phyloP scores from a whole-genome alignment of 129 eudicot species.

The Solidago caesia region DNA sequence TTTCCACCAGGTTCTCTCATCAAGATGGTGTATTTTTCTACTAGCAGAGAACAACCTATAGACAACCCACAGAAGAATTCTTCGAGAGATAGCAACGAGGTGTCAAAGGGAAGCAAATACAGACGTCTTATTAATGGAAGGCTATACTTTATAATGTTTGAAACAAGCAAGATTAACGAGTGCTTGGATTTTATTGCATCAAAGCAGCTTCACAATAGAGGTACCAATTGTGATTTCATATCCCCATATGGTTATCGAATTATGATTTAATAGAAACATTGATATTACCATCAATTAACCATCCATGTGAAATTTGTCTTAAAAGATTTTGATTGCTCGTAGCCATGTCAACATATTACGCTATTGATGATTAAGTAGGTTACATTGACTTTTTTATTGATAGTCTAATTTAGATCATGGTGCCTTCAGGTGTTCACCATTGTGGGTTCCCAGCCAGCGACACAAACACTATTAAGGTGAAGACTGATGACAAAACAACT shows the following conservation, averaged over 20 bases:
- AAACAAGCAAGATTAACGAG: conserved; percentile 71
- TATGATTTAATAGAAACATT: not conserved
- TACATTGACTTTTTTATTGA: too few species aligned
- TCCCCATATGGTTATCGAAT: not conserved
- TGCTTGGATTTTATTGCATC: conserved; percentile 79
- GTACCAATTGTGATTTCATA: conserved; percentile 38
- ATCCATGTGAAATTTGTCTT: not conserved
- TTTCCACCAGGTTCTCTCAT: conserved; percentile 64
- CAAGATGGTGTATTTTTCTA: conserved; percentile 81
- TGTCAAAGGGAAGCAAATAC: conserved; percentile 28
- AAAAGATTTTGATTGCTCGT: not conserved
- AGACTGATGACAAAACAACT: conserved; percentile 18
- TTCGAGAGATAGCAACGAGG: conserved; percentile 29
- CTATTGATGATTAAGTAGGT: too few species aligned
- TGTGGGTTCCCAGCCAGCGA: conserved; percentile 38
- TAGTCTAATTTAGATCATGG: conserved; percentile 18
- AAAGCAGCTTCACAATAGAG: conserved; percentile 51
- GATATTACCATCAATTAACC: not conserved
- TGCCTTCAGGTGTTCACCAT: conserved; percentile 55
- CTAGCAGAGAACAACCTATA: conserved; percentile 28
- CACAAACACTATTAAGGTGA: conserved; percentile 63
- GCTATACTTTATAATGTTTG: conserved; percentile 77
- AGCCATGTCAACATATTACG: not conserved
- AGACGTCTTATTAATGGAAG: conserved; percentile 46
- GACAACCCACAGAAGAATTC: conserved; percentile 27